Percentiles rank a stretch among this genome's conserved stretches.
phyloP scores from a whole-genome alignment of 2,329 filamentous ascomycete species.

The Chaetoscypha palmicola region DNA sequence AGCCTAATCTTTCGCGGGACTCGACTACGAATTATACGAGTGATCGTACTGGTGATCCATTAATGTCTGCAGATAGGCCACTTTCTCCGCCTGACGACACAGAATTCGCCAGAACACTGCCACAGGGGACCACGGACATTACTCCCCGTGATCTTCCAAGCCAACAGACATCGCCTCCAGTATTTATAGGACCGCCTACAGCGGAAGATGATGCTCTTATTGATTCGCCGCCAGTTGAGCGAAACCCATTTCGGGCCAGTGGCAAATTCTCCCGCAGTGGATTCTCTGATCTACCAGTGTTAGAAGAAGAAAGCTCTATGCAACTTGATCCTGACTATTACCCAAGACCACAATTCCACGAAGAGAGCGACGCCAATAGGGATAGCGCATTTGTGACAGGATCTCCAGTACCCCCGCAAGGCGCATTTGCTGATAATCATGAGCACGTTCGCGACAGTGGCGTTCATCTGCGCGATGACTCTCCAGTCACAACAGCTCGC shows the following conservation, averaged over 20 bases:
- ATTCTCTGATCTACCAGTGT: conserved; percentile 24
- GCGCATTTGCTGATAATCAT: conserved; percentile 20
- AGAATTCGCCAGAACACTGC: neutral
- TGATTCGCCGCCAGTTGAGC: conserved; percentile 10
- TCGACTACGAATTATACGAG: neutral
- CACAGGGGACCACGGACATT: neutral
- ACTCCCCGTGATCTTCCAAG: neutral
- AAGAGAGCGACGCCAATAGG: conserved; percentile 32
- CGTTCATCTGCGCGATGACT: conserved; percentile 45
- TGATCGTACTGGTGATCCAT: neutral
- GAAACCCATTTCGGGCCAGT: conserved; percentile 12
- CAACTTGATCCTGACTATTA: conserved; percentile 15
- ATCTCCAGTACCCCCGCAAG: conserved; percentile 37
- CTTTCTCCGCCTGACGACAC: conserved; percentile 5
- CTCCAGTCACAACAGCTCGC: conserved; percentile 27
- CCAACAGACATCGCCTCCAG: conserved; percentile 5
- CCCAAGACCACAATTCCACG: conserved; percentile 3
- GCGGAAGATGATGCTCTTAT: conserved; percentile 4
- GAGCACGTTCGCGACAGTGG: conserved; percentile 43
- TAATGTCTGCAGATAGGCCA: neutral
- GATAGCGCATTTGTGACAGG: conserved; percentile 45
- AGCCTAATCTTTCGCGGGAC: conserved; percentile 8
- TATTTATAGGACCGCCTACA: conserved; percentile 1
- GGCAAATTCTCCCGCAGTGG: conserved; percentile 17
- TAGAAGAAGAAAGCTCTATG: conserved; percentile 23